phyloP scores from a whole-genome alignment of 495 filamentous ascomycete species.

The Penicillium mononematosum region DNA sequence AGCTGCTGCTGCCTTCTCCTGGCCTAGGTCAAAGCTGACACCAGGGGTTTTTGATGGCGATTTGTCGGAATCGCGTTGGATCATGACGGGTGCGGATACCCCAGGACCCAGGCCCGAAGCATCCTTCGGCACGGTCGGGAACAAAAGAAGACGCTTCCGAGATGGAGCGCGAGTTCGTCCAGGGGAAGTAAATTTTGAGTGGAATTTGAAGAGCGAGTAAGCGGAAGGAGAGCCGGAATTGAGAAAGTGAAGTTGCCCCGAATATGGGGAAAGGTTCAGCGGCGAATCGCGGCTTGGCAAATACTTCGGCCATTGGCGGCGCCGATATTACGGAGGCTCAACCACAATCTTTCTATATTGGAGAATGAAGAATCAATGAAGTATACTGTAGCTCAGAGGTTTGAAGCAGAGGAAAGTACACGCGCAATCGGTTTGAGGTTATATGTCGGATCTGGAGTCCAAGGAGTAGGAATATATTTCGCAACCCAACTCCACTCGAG shows the following conservation, averaged over 20 bases:
- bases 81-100: slow-evolving; percentile 49
- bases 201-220: slow-evolving; percentile 2
- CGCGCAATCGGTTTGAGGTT: slow-evolving; percentile 7
- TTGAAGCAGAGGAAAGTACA: neutral
- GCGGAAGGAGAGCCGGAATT: slow-evolving; percentile 10
- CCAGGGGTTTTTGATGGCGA: slow-evolving; percentile 38
- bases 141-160: slow-evolving; percentile 4
- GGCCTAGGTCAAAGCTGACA: slow-evolving; percentile 25
- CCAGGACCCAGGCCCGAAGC: slow-evolving; percentile 38
- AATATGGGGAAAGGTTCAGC: slow-evolving; percentile 42
- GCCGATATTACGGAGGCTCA: slow-evolving; percentile 17
- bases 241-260: slow-evolving; percentile 22
- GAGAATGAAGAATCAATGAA: neutral
- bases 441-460: slow-evolving; percentile 2
- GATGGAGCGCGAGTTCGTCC: neutral
- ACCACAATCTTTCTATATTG: neutral
- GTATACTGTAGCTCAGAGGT: neutral
- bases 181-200: slow-evolving; percentile 2
- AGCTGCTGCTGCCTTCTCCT: slow-evolving; percentile 32
- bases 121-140: slow-evolving; percentile 36
- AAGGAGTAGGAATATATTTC: neutral
- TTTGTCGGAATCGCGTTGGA: slow-evolving; percentile 41
- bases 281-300: slow-evolving; percentile 39
- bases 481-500: neutral
- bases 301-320: slow-evolving; percentile 18